Conservation (phyloP, 2,329 filamentous ascomycete genomes). For the Aureobasidium sp. region DNA sequence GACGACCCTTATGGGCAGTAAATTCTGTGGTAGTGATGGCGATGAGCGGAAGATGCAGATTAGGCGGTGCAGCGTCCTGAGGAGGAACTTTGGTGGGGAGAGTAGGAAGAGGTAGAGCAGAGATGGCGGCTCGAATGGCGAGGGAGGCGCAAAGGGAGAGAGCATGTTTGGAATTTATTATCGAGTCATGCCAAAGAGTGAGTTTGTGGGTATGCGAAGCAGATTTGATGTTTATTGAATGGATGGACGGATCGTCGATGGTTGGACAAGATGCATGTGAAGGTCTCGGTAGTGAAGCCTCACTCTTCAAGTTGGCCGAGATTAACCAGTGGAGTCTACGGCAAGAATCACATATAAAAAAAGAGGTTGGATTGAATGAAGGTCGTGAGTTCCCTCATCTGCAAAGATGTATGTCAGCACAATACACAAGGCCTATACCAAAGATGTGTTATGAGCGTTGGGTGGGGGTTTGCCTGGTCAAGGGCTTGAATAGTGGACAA, state of each 20-base stretch:
- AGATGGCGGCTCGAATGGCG: constrained; percentile 18
- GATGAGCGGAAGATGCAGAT: constrained; percentile 59
- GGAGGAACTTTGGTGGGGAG: constrained; percentile 31
- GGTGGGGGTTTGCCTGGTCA: background rate
- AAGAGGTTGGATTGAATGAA: no score
- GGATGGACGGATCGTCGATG: background rate
- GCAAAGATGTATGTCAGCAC: background rate
- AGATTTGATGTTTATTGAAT: background rate
- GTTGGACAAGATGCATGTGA: background rate
- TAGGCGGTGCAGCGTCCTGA: constrained; percentile 33
- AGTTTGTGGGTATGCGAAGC: background rate
- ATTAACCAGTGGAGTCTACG: no score
- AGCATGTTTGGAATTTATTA: background rate
- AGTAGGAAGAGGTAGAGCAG: constrained; percentile 19
- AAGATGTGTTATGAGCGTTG: background rate
- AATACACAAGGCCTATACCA: background rate
- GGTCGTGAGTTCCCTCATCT: background rate
- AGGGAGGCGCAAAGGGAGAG: constrained; percentile 5
- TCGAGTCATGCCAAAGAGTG: background rate
- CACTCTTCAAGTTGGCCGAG: background rate
- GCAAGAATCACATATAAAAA: background rate
- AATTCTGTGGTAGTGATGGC: constrained; percentile 40
- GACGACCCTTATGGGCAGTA: constrained; percentile 60
- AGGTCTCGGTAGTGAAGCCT: background rate
- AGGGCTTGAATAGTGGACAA: background rate